Conservation (phyloP, 2,329 filamentous ascomycete genomes). For the Tolypocladium nubicola region DNA sequence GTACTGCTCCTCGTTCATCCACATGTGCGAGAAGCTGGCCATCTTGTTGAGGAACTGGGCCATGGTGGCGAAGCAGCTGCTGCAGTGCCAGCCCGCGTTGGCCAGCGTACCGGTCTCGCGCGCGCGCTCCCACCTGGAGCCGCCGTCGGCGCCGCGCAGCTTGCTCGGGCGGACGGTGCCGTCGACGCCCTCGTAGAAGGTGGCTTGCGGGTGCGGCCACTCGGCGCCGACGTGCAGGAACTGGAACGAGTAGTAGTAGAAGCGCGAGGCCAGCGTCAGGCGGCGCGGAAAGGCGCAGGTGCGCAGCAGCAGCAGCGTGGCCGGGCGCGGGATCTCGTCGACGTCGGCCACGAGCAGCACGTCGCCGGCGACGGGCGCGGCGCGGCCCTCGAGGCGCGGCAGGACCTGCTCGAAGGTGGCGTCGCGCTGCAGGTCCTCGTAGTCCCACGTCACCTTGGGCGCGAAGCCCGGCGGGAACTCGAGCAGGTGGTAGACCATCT, state of each 20-base stretch:
- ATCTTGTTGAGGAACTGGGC: constrained; percentile 45
- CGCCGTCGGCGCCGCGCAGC: constrained; percentile 37
- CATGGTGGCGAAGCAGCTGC: constrained; percentile 47
- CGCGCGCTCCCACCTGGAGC: constrained; percentile 23
- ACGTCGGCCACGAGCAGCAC: constrained; percentile 50
- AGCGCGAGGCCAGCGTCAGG: constrained; percentile 38
- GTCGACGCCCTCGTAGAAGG: constrained; percentile 29
- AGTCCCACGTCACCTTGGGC: constrained; percentile 32
- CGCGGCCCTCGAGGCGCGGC: constrained; percentile 29
- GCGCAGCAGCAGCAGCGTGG: constrained; percentile 35
- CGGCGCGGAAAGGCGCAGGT: constrained; percentile 41
- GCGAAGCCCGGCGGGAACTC: constrained; percentile 30
- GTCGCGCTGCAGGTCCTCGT: constrained; percentile 42
- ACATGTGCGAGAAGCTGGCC: constrained; percentile 43
- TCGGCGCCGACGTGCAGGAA: constrained; percentile 28
- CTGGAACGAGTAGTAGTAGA: constrained; percentile 50
- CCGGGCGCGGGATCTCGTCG: constrained; percentile 48
- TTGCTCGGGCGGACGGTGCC: constrained; percentile 42
- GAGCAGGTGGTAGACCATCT: constrained; percentile 51
- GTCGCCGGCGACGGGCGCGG: constrained; percentile 36
- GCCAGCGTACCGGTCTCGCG: constrained; percentile 32
- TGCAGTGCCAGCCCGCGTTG: constrained; percentile 52
- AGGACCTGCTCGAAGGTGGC: constrained; percentile 48
- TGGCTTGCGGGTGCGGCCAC: constrained; percentile 52
- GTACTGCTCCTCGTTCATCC: constrained; percentile 39